Evolutionary conservation across 805 yeast species (phyloP), one percentile per base, ranked within the genome.

Genomic region (Clavispora carvajalis): DNA sequence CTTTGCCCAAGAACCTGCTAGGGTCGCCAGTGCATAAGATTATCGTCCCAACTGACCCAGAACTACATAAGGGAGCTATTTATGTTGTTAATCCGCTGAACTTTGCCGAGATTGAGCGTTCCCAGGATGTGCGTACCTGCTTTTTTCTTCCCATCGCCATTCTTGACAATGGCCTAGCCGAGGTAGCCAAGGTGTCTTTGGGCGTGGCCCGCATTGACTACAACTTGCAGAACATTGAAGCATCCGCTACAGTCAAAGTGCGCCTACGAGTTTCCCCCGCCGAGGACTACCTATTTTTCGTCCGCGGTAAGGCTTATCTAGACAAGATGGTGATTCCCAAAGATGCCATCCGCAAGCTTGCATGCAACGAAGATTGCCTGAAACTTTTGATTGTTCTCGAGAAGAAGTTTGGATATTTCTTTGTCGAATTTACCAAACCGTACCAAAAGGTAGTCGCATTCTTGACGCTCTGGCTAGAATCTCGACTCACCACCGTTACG

Each of bases 1-100:
- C 47, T 13, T 30, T 37, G 36, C 54, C 54, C 17, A 51, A 45
- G 28, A 48, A 50, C 33, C 46, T 34, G 22, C 53, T 50, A 37
- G 23, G 34, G 4, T 16, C 12, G 12, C 25, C 41, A 24, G 46
- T 37, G 25, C 46, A 38, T 25, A 38, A 26, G 23, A 44, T 48
- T 34, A 26, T 33, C 15, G 41, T 50, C 34, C 51, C 53, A n/a
- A 41, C 51, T 12, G 42, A 29, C 18, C 24, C 41, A 36, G 37
- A 46, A 18, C 34, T 47, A 13, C 44, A 35, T 34, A 34, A 33
- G 30, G 53, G 49, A 10, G 25, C 22, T 12, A 34, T 40, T 7
- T 39, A 21, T 29, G 40, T 50, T 23, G 50, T 47, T 12, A 44
- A 46, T 12, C 54, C 54, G 7, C 28, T 38, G 24, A 34, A 40